Base-by-base conservation (phyloP, 805 yeast species). In the Candida anglica region DNA sequence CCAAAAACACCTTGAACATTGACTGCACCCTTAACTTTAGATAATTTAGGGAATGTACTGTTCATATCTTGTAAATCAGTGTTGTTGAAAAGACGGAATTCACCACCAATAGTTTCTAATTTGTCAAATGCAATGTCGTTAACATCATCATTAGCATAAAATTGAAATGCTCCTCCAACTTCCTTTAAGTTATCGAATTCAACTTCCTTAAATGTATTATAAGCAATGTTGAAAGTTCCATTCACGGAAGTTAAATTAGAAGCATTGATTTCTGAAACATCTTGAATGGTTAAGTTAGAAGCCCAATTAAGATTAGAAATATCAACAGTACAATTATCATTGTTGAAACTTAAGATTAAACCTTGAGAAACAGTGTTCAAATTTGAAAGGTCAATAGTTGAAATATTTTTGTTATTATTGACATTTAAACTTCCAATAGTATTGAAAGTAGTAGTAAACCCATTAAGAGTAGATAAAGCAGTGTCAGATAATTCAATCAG, bases 251-350 rank as follows among this genome's bases (percentile, higher is more conserved):
- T 45, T 50, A 66, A 58, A 50, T 56, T 53, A 18, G 47, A 28
- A 34, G 56, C 58, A 29, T 54, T 47, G 20, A 66, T 38, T n/a
- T 47, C 44, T 18, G 51, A 46, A 25, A 56, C 61, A 44, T 66
- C 72, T 50, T 66, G 71, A 31, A 66, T 43, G 37, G 71, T 66
- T 48, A 66, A 56, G 56, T 66, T 66, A 27, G 70, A 56, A 23
- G 71, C 68, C 65, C 66, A 62, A 28, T 42, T 31, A 51, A 66
- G 62, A 38, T 47, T 41, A 38, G 63, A 61, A 46, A 66, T 53
- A 27, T 41, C 50, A 36, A 62, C 48, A 20, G 48, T 44, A 43
- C 63, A 56, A 14, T 56, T 39, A 42, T 62, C 71, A 42, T 55
- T 50, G 56, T 66, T 66, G 60, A 66, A 66, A 38, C 63, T 51